phyloP scores from a whole-genome alignment of 306 rosid genomes.

The Rosa lucieae region DNA sequence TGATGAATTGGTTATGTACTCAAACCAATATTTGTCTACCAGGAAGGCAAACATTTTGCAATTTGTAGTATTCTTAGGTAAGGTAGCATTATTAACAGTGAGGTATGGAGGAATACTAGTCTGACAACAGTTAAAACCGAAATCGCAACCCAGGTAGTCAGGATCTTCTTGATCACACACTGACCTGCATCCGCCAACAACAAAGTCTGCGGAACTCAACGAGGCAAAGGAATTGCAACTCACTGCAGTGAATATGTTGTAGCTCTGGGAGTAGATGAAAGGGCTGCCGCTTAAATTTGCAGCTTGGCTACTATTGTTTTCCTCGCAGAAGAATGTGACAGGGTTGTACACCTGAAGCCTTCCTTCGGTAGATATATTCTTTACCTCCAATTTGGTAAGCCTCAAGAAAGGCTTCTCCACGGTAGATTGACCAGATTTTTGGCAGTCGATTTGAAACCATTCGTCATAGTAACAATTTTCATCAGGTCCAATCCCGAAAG shows the following conservation, averaged over 20 bases:
- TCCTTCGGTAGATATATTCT: neutral
- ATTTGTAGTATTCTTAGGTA: neutral
- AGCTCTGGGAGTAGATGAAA: slow-evolving; percentile 16
- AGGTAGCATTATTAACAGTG: neutral
- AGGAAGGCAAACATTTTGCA: slow-evolving; percentile 16
- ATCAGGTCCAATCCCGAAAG: slow-evolving; percentile 7
- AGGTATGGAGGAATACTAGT: slow-evolving; percentile 5
- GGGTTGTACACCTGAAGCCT: neutral
- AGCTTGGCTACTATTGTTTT: too few relatives aligned
- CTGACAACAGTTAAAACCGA: slow-evolving; percentile 4
- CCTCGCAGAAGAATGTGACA: neutral
- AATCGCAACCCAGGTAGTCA: neutral
- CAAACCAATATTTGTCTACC: neutral
- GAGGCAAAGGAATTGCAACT: slow-evolving; percentile 16
- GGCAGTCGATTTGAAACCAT: slow-evolving; percentile 6
- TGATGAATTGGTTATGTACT: neutral
- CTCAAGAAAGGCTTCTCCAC: neutral
- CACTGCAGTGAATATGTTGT: slow-evolving; percentile 11
- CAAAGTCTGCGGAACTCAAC: neutral
- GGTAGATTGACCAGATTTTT: too few relatives aligned
- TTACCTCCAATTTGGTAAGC: neutral
- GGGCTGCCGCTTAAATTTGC: slow-evolving; percentile 13
- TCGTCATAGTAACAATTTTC: neutral
- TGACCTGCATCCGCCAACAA: slow-evolving; percentile 27
- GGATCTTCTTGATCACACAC: neutral